Evolutionary conservation across 768 basidiomycete species (phyloP).

Genomic region (Sutorius australiensis): DNA sequence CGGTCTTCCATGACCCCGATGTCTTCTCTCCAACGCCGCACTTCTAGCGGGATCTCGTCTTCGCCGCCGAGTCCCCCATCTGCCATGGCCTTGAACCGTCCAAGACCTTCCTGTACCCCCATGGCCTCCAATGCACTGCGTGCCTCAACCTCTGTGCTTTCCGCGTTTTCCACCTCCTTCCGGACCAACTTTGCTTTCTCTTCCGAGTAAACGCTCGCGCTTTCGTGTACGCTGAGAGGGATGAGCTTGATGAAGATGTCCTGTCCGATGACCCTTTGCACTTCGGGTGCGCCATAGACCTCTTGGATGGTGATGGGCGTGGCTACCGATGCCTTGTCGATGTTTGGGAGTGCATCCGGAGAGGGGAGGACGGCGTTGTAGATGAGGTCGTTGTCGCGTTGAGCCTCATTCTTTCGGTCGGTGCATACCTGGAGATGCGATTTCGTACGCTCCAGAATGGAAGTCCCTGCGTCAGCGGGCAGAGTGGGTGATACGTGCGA

Average conservation of each 20-base stretch:
- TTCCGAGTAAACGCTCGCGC: slow-evolving; percentile 94
- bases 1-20: slow-evolving; percentile 64
- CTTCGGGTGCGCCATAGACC: slow-evolving; percentile 84
- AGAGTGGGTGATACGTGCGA: slow-evolving; percentile 75
- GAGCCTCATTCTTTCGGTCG: slow-evolving; percentile 71
- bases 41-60: slow-evolving; percentile 67
- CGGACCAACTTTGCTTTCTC: slow-evolving; percentile 96
- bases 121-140: slow-evolving; percentile 76
- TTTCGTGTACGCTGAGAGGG: slow-evolving; percentile 92
- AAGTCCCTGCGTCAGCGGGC: slow-evolving; percentile 78
- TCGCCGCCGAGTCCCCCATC: slow-evolving; percentile 60
- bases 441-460: slow-evolving; percentile 81
- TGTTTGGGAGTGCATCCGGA: slow-evolving; percentile 67
- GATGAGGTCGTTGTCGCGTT: slow-evolving; percentile 93
- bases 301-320: slow-evolving; percentile 91
- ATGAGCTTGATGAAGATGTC: slow-evolving; percentile 87
- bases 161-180: slow-evolving; percentile 82
- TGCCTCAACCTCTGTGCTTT: slow-evolving; percentile 77
- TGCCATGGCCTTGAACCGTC: slow-evolving; percentile 66
- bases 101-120: slow-evolving; percentile 68
- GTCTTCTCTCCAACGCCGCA: slow-evolving; percentile 71
- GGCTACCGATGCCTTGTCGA: slow-evolving; percentile 83
- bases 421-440: slow-evolving; percentile 72
- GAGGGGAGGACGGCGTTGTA: slow-evolving; percentile 89
- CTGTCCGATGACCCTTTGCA: slow-evolving; percentile 90